Base-by-base conservation (phyloP, 305 asterid genomes). In the Fraxinus nigra region DNA sequence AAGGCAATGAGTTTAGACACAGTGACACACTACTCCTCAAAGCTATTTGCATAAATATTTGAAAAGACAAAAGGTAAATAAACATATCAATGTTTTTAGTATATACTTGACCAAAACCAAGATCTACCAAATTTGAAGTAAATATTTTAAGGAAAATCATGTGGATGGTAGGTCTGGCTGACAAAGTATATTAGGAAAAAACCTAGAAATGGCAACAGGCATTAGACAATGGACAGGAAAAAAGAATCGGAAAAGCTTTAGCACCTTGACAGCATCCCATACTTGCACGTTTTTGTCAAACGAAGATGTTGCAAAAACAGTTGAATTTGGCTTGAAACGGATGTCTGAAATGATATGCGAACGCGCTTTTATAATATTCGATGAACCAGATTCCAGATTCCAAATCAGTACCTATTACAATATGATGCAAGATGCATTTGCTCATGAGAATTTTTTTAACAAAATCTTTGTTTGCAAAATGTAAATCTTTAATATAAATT, bases 181-280 rank as follows among this genome's bases (percentile, higher is more conserved):
- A 51, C 13, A 56, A 56, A 56, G 11, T 7, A 59, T 59, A 24
- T 6, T 59, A 33, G 26, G 34, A 54, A 46, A 6, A 18, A 75
- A 18, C 72, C 35, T 38, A 16, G 28, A 79, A 72, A 37, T 65
- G 20, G 48, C 10, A 1, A 28, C 9, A 56, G n/a, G 2, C 33
- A 34, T n/a, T 8, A 26, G 3, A 70, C 54, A 43, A 43, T 11
- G 0, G 54, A 43, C 61, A 77, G 61, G 6, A 54, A 28, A 1
- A 26, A 51, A 75, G 54, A 75, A 30, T 46, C 26, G 38, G 65
- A 18, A 54, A n/a, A 54, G 65, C 65, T 59, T 80, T 59, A 69
- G 80, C 76, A 91, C 93, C 83, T 84, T 84, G 81, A 43, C 18
- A 75, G 90, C 89, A 78, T 90, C 87, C 88, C 90, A 90, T 87